Percentiles rank a stretch among this genome's conserved stretches.
Conservation (phyloP, 768 basidiomycete species). For the Lentinula sp. region DNA sequence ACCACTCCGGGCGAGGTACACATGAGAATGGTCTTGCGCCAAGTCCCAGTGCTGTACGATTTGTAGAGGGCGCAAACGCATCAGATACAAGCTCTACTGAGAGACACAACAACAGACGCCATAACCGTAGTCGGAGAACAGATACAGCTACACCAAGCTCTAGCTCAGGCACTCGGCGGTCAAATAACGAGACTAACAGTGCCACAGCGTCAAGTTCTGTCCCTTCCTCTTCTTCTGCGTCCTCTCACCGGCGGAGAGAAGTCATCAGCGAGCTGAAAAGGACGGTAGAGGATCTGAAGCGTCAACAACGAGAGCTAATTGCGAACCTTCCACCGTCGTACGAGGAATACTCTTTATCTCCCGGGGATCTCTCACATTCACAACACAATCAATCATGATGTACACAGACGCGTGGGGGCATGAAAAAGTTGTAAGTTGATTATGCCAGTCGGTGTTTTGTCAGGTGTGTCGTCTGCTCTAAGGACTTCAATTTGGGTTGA, state of each 20-base stretch:
- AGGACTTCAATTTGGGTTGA: too few species aligned
- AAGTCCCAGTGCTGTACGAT: not conserved
- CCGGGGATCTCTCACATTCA: not conserved
- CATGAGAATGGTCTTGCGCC: not conserved
- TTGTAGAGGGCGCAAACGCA: not conserved
- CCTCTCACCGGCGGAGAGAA: not conserved
- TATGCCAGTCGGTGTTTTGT: too few species aligned
- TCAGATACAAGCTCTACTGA: not conserved
- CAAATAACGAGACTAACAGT: not conserved
- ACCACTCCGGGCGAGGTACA: not conserved
- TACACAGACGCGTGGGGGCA: too few species aligned
- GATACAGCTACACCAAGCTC: not conserved
- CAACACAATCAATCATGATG: not conserved
- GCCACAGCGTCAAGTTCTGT: not conserved
- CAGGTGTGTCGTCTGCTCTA: too few species aligned
- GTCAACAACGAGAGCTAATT: not conserved
- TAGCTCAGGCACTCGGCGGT: not conserved
- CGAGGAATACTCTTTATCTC: too few species aligned
- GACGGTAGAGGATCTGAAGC: not conserved
- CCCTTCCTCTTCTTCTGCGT: not conserved
- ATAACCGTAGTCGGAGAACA: not conserved
- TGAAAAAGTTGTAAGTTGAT: too few species aligned
- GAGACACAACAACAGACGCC: not conserved
- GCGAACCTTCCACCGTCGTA: not conserved
- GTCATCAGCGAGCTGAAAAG: not conserved